Evolutionary conservation across 2,329 filamentous ascomycete genomes (phyloP), one percentile per base, ranked within the genome.

Genomic region (Thielaviopsis cerberus): DNA sequence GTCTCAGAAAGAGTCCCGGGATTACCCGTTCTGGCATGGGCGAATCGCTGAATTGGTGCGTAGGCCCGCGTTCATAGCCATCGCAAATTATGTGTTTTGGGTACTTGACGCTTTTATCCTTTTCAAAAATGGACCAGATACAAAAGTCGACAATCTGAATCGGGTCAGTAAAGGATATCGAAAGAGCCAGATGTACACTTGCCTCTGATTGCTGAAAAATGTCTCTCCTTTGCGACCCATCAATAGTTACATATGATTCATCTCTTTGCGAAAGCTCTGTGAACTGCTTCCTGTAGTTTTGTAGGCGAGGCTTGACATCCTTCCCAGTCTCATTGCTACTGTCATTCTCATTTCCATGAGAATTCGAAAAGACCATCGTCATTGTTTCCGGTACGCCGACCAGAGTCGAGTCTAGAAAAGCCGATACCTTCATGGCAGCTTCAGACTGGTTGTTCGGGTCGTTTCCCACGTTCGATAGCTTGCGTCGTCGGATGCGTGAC

Each of bases 51-150:
- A 66, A 65, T 5, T 62, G 64, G 25, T 67, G 69, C 30, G 63
- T 66, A 34, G 63, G 63, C 25, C 70, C 67, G 63, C 76, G 79
- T 64, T 84, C 80, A 64, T 83, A 94, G 24, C 91, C 91, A 73
- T 94, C 84, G 64, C 88, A 90, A 4, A 98, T 77, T 4, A 95
- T 65, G 70, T 96, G 87, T 55, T 79, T 77, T 1, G 85, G 83
- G 26, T 50, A 52, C 41, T 22, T 51, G 53, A 59, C 27, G 68
- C 65, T 67, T 30, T 74, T 71, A 17, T 73, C 70, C 63, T 78
- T 76, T 13, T 78, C 79, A 68, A 94, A 95, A 1, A 95, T 73
- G 10, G 79, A 75, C 80, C 85, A 89, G 50, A 96, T 80, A 26
- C 79, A 78, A 68, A 86, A 88, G 65, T 90, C 84, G 51, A 91